phyloP scores from a whole-genome alignment of 2,329 filamentous ascomycete genomes.

The Ceratocystis harringtonii region DNA sequence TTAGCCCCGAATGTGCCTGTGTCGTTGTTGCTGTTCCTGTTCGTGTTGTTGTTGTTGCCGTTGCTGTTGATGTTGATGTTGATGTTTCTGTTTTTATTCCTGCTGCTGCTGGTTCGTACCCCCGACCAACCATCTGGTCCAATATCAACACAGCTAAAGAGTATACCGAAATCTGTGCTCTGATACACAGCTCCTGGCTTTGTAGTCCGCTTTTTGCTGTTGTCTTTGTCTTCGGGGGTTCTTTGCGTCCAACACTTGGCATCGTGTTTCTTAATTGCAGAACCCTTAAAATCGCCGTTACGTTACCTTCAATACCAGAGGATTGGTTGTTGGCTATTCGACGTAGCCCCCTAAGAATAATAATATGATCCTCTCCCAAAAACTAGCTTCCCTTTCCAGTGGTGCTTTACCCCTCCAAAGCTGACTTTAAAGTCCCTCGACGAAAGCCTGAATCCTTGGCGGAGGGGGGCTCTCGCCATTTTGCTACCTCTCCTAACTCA shows the following conservation, averaged over 20 bases:
- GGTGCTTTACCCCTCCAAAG: not conserved
- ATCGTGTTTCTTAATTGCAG: not conserved
- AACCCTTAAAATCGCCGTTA: not conserved
- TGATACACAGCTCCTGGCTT: not conserved
- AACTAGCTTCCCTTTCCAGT: not conserved
- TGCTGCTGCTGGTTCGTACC: not conserved
- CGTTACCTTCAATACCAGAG: not conserved
- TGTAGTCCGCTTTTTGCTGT: not conserved
- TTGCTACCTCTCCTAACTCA: not conserved
- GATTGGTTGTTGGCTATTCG: not conserved
- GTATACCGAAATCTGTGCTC: not conserved
- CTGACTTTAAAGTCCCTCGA: not conserved
- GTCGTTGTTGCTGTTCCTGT: not conserved
- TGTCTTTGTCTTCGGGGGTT: not conserved
- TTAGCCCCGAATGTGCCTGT: no score
- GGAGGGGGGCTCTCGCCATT: not conserved
- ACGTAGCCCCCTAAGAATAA: not conserved
- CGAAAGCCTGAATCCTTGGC: not conserved
- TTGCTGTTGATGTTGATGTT: not conserved
- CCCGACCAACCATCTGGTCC: not conserved
- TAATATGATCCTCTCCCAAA: not conserved
- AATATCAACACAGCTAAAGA: not conserved
- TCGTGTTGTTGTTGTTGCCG: not conserved
- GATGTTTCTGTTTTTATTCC: not conserved
- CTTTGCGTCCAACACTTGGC: not conserved